phyloP scores from a whole-genome alignment of 2,329 filamentous ascomycete genomes.

The Dactylella cylindrospora region DNA sequence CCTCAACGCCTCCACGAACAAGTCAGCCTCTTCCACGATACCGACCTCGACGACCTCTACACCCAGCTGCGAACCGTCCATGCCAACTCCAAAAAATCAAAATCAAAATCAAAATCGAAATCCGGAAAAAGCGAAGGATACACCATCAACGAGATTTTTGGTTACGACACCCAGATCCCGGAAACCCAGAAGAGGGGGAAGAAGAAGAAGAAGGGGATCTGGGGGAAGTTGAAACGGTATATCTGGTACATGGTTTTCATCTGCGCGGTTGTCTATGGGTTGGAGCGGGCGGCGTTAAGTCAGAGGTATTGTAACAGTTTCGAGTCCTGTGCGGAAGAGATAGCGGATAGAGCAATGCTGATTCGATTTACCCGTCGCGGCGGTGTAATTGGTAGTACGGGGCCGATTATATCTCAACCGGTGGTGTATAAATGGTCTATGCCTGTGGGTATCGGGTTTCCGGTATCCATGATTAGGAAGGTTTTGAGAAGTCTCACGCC shows the following conservation, averaged over 20 bases:
- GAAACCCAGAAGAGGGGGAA: background rate
- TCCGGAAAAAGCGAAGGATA: background rate
- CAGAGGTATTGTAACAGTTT: too few species aligned
- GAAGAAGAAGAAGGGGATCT: background rate
- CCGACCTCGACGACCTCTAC: slow-evolving; percentile 1
- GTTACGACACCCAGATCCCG: background rate
- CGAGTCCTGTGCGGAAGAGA: background rate
- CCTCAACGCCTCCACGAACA: too few species aligned
- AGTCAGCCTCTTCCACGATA: background rate
- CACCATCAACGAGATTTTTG: slow-evolving; percentile 1
- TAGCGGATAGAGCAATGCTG: too few species aligned
- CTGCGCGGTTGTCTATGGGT: background rate
- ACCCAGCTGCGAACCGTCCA: background rate
- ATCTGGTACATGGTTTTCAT: background rate
- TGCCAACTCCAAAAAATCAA: background rate
- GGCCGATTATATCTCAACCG: too few species aligned
- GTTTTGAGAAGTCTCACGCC: too few species aligned
- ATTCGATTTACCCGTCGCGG: too few species aligned
- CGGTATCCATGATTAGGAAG: background rate
- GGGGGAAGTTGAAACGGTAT: background rate
- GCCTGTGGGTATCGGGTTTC: too few species aligned
- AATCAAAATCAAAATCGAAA: background rate
- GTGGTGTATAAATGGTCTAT: too few species aligned
- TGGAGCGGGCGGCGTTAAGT: background rate
- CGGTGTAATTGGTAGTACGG: too few species aligned